Conservation (phyloP, 1,284 basidiomycete species). For the Earliella scabrosa region DNA sequence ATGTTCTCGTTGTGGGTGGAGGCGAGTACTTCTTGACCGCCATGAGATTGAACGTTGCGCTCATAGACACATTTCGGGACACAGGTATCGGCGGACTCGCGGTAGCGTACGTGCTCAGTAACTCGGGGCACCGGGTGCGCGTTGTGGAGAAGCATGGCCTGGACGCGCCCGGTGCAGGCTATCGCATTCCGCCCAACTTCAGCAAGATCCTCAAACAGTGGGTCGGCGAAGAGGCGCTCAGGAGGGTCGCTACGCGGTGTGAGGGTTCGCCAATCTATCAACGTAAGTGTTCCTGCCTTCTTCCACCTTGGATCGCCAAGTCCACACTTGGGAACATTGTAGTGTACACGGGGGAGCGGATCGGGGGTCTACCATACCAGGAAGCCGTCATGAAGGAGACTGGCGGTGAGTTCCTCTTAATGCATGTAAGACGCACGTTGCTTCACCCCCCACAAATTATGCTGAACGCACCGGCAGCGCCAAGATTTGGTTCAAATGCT, state of each 20-base stretch:
- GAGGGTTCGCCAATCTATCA: conserved; percentile 34
- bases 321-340: conserved; percentile 38
- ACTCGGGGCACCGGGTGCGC: conserved; percentile 54
- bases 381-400: conserved; percentile 56
- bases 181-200: conserved; percentile 55
- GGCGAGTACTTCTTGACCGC: conserved; percentile 24
- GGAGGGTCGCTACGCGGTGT: conserved; percentile 35
- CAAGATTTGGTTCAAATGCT: conserved; percentile 49
- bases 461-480: conserved; percentile 37
- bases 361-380: conserved; percentile 55
- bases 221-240: conserved; percentile 48
- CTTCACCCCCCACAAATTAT: neutral
- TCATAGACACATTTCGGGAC: too few species aligned
- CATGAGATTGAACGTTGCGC: neutral
- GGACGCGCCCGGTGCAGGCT: conserved; percentile 41
- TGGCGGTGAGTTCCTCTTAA: conserved; percentile 54
- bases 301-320: neutral
- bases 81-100: conserved; percentile 50
- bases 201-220: conserved; percentile 56
- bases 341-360: conserved; percentile 44
- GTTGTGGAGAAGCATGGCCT: conserved; percentile 49
- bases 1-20: conserved; percentile 30
- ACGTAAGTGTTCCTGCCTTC: conserved; percentile 32
- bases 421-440: conserved; percentile 26
- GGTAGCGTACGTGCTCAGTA: conserved; percentile 49